phyloP scores from a whole-genome alignment of 73 alveolate species.

The Tetrahymena borealis region DNA sequence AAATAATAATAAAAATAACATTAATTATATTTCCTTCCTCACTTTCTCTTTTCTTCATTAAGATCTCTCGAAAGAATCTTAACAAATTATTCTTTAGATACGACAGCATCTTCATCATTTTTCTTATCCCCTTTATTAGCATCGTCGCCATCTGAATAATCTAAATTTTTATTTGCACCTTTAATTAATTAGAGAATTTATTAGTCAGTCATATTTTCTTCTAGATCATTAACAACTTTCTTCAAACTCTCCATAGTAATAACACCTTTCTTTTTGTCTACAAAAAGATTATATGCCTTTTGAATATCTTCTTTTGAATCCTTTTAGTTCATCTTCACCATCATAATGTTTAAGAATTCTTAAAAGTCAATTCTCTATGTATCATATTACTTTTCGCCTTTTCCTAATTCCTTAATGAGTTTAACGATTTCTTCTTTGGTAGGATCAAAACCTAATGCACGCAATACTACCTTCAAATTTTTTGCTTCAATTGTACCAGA shows the following conservation, averaged over 20 bases:
- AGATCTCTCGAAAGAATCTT: constrained; percentile 40
- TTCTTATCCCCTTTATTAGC: constrained; percentile 16
- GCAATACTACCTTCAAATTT: constrained; percentile 87
- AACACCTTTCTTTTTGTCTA: constrained; percentile 66
- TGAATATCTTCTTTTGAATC: constrained; percentile 75
- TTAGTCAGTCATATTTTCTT: constrained; percentile 89
- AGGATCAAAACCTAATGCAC: constrained; percentile 98
- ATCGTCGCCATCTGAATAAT: constrained; percentile 26
- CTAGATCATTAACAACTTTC: constrained; percentile 82
- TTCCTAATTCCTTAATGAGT: constrained; percentile 76
- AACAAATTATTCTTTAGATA: constrained; percentile 27
- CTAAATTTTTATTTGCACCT: constrained; percentile 29
- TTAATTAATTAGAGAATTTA: constrained; percentile 23
- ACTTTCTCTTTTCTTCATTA: constrained; percentile 42
- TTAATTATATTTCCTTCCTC: neutral
- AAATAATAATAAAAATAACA: no score
- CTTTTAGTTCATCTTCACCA: constrained; percentile 91
- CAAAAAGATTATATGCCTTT: constrained; percentile 86
- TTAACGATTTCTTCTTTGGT: constrained; percentile 89
- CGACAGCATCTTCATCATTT: constrained; percentile 33
- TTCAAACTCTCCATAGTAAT: constrained; percentile 78
- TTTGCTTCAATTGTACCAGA: constrained; percentile 95
- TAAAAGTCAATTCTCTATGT: constrained; percentile 90
- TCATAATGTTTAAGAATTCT: constrained; percentile 94
- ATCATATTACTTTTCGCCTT: constrained; percentile 77